Conservation (phyloP, 2,329 filamentous ascomycete genomes). For the Gremmenia infestans region DNA sequence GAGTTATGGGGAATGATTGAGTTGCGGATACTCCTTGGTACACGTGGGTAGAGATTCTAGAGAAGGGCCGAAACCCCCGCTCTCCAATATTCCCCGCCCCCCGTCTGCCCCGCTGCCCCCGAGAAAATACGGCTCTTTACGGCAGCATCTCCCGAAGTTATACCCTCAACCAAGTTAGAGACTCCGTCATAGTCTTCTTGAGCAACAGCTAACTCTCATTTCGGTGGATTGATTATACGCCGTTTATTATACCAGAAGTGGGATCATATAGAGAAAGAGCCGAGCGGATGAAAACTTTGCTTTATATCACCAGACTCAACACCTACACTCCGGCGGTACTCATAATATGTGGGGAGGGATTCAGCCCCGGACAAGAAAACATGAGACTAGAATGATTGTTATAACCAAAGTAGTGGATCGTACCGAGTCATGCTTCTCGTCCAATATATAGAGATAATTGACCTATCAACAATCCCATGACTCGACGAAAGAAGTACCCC, state of each 20-base stretch:
- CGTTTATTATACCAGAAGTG: background rate
- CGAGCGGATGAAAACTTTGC: background rate
- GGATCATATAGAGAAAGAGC: background rate
- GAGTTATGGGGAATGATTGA: background rate
- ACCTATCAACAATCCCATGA: background rate
- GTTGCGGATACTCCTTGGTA: background rate
- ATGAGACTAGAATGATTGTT: background rate
- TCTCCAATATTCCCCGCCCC: background rate
- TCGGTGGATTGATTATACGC: background rate
- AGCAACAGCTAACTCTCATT: no score
- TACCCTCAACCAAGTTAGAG: background rate
- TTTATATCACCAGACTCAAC: no score
- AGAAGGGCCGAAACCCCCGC: constrained; percentile 6
- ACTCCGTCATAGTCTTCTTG: background rate
- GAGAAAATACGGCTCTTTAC: background rate
- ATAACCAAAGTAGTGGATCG: background rate
- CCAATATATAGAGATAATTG: no score
- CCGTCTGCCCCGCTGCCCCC: background rate
- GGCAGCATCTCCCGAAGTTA: background rate
- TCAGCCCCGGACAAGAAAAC: no score
- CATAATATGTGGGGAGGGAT: no score
- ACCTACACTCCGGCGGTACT: no score
- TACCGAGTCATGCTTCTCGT: background rate
- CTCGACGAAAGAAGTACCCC: background rate
- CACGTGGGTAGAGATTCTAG: background rate